Percentiles rank a stretch among this genome's conserved stretches.
phyloP scores from a whole-genome alignment of 2,329 filamentous ascomycete genomes.

The Colletotrichum orbiculare region DNA sequence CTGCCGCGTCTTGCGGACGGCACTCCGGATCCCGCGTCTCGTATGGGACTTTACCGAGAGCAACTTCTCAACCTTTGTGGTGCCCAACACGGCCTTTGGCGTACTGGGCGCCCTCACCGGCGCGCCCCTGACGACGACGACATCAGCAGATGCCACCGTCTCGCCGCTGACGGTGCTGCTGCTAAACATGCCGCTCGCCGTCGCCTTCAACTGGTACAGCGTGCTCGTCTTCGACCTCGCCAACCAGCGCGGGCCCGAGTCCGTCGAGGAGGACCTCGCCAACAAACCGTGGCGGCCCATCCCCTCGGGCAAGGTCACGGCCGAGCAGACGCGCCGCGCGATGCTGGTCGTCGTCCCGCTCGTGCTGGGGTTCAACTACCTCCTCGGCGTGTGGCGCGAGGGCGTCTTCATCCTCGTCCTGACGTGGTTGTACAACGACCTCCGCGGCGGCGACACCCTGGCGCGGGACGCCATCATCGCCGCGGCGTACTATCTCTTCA shows the following conservation, averaged over 20 bases:
- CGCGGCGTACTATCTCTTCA: constrained; percentile 42
- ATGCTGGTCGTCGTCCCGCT: constrained; percentile 42
- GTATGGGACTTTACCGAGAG: constrained; percentile 36
- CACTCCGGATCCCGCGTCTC: constrained; percentile 17
- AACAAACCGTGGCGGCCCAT: constrained; percentile 49
- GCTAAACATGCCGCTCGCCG: constrained; percentile 16
- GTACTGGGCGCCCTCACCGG: constrained; percentile 26
- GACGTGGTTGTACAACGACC: constrained; percentile 47
- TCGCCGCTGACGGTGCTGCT: constrained; percentile 13
- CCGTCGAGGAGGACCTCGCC: constrained; percentile 42
- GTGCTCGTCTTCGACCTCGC: constrained; percentile 44
- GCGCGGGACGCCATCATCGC: constrained; percentile 43
- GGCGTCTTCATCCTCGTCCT: constrained; percentile 41
- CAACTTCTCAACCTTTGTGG: constrained; percentile 33
- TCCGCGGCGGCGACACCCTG: constrained; percentile 41
- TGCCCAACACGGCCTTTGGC: constrained; percentile 35
- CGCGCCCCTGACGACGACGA: constrained; percentile 19
- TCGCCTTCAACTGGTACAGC: constrained; percentile 44
- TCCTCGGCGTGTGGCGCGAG: constrained; percentile 38
- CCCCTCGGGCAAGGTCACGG: constrained; percentile 40
- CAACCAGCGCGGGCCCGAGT: constrained; percentile 42
- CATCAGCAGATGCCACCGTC: too few species aligned
- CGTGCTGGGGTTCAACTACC: constrained; percentile 37
- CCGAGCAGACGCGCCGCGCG: constrained; percentile 41
- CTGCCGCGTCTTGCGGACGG: constrained; percentile 2